A percentile compares a stretch with the other conserved stretches of the same genome.
phyloP scores from a whole-genome alignment of 2,329 filamentous ascomycete genomes.

The Fusarium staphyleae region DNA sequence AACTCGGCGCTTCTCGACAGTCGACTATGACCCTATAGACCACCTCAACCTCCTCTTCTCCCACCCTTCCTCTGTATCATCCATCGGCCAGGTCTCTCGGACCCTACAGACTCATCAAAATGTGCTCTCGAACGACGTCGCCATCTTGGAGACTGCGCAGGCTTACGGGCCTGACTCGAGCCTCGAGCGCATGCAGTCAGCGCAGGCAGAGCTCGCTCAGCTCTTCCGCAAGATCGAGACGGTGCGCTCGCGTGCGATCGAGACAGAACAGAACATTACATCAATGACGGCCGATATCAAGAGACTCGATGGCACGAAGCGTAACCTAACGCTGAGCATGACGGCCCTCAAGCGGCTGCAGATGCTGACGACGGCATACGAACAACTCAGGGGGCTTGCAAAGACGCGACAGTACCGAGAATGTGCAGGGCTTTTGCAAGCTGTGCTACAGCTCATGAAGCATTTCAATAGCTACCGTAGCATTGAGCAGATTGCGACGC shows the following conservation, averaged over 20 bases:
- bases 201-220: conserved; percentile 86
- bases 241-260: conserved; percentile 84
- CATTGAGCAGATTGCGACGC: conserved; percentile 94
- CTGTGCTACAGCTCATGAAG: conserved; percentile 95
- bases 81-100: conserved; percentile 76
- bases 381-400: conserved; percentile 85
- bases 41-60: conserved; percentile 95
- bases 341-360: conserved; percentile 95
- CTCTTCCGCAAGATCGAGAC: conserved; percentile 95
- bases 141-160: conserved; percentile 75
- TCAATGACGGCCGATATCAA: conserved; percentile 99
- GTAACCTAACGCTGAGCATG: conserved; percentile 96
- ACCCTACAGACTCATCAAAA: conserved; percentile 78
- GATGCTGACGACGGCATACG: conserved; percentile 99
- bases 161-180: conserved; percentile 86
- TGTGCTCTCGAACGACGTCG: conserved; percentile 82
- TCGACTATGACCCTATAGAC: conserved; percentile 89
- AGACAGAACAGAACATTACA: conserved; percentile 95
- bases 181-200: conserved; percentile 88
- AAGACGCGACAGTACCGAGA: conserved; percentile 91
- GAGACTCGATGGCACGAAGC: conserved; percentile 93
- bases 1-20: conserved; percentile 45
- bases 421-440: conserved; percentile 91
- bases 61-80: conserved; percentile 82
- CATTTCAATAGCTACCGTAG: conserved; percentile 98